Evolutionary conservation across 2,329 filamentous ascomycete species (phyloP).

Genomic region (Fusarium ambrosium): DNA sequence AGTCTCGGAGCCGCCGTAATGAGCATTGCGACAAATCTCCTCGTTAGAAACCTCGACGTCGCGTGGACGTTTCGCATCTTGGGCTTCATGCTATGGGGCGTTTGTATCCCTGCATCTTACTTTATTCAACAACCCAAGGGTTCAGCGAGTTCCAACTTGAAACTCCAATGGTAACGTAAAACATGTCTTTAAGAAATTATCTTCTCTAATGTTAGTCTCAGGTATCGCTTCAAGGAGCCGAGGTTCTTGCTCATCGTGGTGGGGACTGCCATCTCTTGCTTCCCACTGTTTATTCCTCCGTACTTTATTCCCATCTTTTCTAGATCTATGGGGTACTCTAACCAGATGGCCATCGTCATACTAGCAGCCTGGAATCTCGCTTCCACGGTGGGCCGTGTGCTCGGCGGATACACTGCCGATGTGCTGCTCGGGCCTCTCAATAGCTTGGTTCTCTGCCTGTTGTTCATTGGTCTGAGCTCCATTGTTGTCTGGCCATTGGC

Average conservation of each 20-base stretch:
- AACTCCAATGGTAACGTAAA: conserved; percentile 44
- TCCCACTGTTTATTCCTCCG: conserved; percentile 44
- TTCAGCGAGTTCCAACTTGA: conserved; percentile 16
- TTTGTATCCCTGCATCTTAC: conserved; percentile 48
- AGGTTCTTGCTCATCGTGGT: conserved; percentile 44
- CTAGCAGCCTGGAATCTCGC: conserved; percentile 50
- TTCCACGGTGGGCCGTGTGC: conserved; percentile 45
- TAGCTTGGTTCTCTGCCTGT: conserved; percentile 44
- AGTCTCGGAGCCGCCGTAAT: conserved; percentile 48
- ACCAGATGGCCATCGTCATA: conserved; percentile 40
- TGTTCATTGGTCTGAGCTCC: conserved; percentile 46
- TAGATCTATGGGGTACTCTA: conserved; percentile 43
- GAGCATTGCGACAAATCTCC: conserved; percentile 44
- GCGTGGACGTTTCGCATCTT: conserved; percentile 48
- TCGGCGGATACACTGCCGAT: conserved; percentile 45
- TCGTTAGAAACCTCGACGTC: conserved; percentile 42
- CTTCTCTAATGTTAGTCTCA: conserved; percentile 8
- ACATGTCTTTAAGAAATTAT: background rate
- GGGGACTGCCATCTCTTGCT: conserved; percentile 45
- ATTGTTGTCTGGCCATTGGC: conserved; percentile 47
- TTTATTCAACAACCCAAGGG: conserved; percentile 41
- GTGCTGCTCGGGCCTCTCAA: conserved; percentile 47
- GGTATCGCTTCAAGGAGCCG: conserved; percentile 46
- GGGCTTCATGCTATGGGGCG: conserved; percentile 45
- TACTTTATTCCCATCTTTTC: conserved; percentile 47